Conservation (phyloP, 306 rosid species). For the Cyamopsis tetragonoloba region DNA sequence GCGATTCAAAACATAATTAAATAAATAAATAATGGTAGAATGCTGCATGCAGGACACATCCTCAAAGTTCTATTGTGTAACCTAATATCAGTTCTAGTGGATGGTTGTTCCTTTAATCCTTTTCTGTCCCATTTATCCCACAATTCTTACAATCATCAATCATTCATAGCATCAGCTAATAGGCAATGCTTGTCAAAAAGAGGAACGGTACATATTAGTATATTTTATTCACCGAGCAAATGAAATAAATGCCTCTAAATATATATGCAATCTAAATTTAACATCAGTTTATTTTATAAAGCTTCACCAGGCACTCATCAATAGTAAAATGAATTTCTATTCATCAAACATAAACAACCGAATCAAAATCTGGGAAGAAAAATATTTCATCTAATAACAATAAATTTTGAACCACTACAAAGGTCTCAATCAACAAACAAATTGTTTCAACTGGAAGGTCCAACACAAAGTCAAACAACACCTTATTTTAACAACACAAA, state of each 20-base stretch:
- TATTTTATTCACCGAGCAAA: not conserved
- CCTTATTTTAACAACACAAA: conserved; percentile 1
- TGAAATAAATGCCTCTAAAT: not conserved
- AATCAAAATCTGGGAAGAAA: not conserved
- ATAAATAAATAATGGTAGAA: not conserved
- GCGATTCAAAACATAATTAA: not conserved
- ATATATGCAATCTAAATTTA: conserved; percentile 1
- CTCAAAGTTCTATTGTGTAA: not conserved
- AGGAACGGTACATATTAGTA: not conserved
- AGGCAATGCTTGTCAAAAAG: not conserved
- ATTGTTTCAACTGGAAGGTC: conserved; percentile 37
- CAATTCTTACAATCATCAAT: not conserved
- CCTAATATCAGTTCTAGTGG: not conserved
- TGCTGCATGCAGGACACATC: not conserved
- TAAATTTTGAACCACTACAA: conserved; percentile 1
- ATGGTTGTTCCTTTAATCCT: not conserved
- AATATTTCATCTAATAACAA: conserved; percentile 10
- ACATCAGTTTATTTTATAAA: not conserved
- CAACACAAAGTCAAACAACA: conserved; percentile 31
- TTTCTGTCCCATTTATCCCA: too few relatives aligned
- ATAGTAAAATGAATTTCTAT: conserved; percentile 17
- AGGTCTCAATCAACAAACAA: not conserved
- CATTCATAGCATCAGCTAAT: not conserved
- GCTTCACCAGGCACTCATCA: not conserved
- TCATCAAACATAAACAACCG: conserved; percentile 22